Percentiles rank a stretch among this genome's conserved stretches.
Evolutionary conservation across 2,329 filamentous ascomycete genomes (phyloP).

Genomic region (Ceratocystis papillata): DNA sequence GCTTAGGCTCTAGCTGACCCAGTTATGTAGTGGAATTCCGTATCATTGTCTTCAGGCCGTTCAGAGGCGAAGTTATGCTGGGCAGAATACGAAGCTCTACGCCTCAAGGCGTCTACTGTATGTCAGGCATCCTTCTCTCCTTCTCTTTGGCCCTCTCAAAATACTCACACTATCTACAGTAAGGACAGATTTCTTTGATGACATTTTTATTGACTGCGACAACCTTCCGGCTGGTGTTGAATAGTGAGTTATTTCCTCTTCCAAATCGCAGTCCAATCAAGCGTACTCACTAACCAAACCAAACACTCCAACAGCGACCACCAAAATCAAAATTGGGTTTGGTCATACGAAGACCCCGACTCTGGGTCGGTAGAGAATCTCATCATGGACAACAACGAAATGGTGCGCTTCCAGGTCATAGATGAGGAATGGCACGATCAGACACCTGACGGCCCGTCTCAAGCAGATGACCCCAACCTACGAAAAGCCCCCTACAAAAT

Average conservation of each 20-base stretch:
- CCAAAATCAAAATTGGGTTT: slow-evolving; percentile 72
- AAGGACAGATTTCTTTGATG: slow-evolving; percentile 84
- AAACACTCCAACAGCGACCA: slow-evolving; percentile 44
- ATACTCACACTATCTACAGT: slow-evolving; percentile 32
- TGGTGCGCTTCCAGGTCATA: slow-evolving; percentile 75
- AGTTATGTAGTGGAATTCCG: slow-evolving; percentile 69
- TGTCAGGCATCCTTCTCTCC: slow-evolving; percentile 26
- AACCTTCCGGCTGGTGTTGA: slow-evolving; percentile 64
- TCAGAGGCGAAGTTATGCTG: slow-evolving; percentile 84
- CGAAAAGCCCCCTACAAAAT: slow-evolving; percentile 63
- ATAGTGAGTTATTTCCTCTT: slow-evolving; percentile 49
- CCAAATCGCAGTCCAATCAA: background rate
- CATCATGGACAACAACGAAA: slow-evolving; percentile 83
- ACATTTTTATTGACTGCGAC: slow-evolving; percentile 68
- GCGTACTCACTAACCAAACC: background rate
- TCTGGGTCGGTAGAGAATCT: slow-evolving; percentile 42
- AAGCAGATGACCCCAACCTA: slow-evolving; percentile 49
- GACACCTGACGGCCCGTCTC: slow-evolving; percentile 55
- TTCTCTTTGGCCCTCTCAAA: background rate
- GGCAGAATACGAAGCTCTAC: slow-evolving; percentile 70
- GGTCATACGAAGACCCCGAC: slow-evolving; percentile 54
- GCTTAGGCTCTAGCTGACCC: background rate
- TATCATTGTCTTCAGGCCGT: slow-evolving; percentile 85
- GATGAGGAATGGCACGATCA: slow-evolving; percentile 88
- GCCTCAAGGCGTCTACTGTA: slow-evolving; percentile 60